Percentiles rank a stretch among this genome's conserved stretches.
phyloP scores from a whole-genome alignment of 768 basidiomycete genomes.

The Boletus vinaceobasis region DNA sequence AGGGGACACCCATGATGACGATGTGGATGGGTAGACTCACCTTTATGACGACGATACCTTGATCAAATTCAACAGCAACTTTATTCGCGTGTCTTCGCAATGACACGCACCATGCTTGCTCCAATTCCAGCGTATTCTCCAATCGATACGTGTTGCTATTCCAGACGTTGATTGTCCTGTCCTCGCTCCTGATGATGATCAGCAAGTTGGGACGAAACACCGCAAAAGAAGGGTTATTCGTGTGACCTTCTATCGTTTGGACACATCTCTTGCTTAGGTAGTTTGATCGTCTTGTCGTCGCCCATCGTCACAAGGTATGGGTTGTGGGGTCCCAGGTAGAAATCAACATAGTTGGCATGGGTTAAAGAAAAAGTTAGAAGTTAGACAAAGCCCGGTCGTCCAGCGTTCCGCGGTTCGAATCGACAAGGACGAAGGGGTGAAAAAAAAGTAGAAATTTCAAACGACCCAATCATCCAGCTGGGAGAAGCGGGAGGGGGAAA shows the following conservation, averaged over 20 bases:
- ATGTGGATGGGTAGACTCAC: slow-evolving; percentile 33
- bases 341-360: slow-evolving; percentile 98
- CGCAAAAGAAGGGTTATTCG: slow-evolving; percentile 96
- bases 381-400: no score
- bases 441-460: no score
- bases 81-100: slow-evolving; percentile 85
- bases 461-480: no score
- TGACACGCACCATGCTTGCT: slow-evolving; percentile 92
- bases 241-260: slow-evolving; percentile 96
- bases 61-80: slow-evolving; percentile 93
- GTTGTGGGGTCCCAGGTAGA: slow-evolving; percentile 95
- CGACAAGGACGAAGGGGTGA: no score
- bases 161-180: slow-evolving; percentile 98
- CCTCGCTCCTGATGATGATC: slow-evolving; percentile 90
- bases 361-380: no score
- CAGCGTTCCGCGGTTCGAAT: no score
- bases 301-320: slow-evolving; percentile 96
- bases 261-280: slow-evolving; percentile 98
- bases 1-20: not conserved
- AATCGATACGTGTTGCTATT: slow-evolving; percentile 93
- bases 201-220: slow-evolving; percentile 95
- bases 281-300: slow-evolving; percentile 97
- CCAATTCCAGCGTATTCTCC: slow-evolving; percentile 92
- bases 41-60: slow-evolving; percentile 94
- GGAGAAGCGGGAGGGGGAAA: no score